These are phyloP conservation scores for Plicaturopsis crispa DNA, from an alignment of 768 basidiomycete genomes.

Conservation along the genomic window DNA sequence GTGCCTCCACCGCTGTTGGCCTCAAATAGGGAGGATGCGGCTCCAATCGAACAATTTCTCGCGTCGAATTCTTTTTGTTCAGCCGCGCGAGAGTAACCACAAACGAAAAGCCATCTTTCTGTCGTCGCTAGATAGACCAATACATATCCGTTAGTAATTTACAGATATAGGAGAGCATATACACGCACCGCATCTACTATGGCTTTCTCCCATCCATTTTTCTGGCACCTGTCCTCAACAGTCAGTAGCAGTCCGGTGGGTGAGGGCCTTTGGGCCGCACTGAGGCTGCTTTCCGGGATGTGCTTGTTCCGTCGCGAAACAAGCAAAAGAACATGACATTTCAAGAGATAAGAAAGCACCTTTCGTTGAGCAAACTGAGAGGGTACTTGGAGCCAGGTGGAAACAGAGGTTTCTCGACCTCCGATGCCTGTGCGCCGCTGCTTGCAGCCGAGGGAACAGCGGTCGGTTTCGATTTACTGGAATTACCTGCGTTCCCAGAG, in stretches of 20 bases:
- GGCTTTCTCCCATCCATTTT: slow-evolving; percentile 84
- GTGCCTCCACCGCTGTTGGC: slow-evolving; percentile 71
- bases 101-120: slow-evolving; percentile 51
- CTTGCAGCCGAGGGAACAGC: slow-evolving; percentile 16
- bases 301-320: neutral
- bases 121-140: slow-evolving; percentile 31
- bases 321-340: neutral
- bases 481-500: slow-evolving; percentile 87
- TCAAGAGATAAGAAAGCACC: slow-evolving; percentile 29
- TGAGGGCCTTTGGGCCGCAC: too few relatives aligned
- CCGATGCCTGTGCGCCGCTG: too few relatives aligned
- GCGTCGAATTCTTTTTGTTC: slow-evolving; percentile 65
- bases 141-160: slow-evolving; percentile 8
- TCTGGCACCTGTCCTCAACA: slow-evolving; percentile 58
- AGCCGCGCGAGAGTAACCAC: slow-evolving; percentile 56
- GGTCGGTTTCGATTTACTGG: slow-evolving; percentile 40
- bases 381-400: slow-evolving; percentile 85
- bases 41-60: slow-evolving; percentile 62
- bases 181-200: slow-evolving; percentile 60
- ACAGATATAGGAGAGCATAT: slow-evolving; percentile 1
- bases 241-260: neutral
- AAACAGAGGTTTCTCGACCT: slow-evolving; percentile 67
- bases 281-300: too few relatives aligned
- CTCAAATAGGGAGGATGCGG: slow-evolving; percentile 66
- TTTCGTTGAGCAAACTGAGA: slow-evolving; percentile 70